Evolutionary conservation across 768 basidiomycete genomes (phyloP), one percentile per base, ranked within the genome.

Genomic region (Leccinum aurantiacum): DNA sequence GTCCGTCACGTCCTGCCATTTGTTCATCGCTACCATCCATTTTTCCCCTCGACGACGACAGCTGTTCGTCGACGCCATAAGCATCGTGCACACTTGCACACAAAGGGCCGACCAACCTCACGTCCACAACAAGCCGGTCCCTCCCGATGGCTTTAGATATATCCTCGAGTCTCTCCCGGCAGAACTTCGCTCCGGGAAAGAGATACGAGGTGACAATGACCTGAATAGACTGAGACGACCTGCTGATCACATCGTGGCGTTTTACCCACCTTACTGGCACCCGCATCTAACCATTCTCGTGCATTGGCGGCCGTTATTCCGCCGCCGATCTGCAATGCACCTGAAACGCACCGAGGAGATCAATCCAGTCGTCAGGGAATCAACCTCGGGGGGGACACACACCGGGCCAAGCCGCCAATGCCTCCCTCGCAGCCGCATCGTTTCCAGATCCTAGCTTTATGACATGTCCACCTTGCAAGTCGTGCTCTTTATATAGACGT

Each of bases 11-110:
- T 91, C 89, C 69, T 96, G 95, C 97, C 97, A 99, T 71, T 93
- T 95, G 77, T 98, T 96, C 95, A 95, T 98, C 11, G 96, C 95
- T 13, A 99, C 90, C 35, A 93, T 79, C 97, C 97, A 99, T 62
- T 78, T 85, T 50, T 84, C 78, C 9, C 77, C 88, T 68, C 86
- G 77, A 64, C 84, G 82, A 19, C 96, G 87, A 75, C 96, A 99
- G 71, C 96, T 98, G 63, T 63, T 35, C 49, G 47, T 58, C 38
- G 14, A 25, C 24, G 53, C 13, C 24, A 37, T 53, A 41, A 53
- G 25, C 38, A 35, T 38, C 44, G 35, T 10, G 33, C 56, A 10
- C 3, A 8, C 29, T 10, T 13, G 56, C 46, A 31, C 17, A 22
- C 24, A 13, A 13, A 47, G 22, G 41, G 31, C 33, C 1, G 17